These are phyloP conservation scores for Lactarius vividus DNA, from an alignment of 768 basidiomycete genomes.

Conservation along the genomic window DNA sequence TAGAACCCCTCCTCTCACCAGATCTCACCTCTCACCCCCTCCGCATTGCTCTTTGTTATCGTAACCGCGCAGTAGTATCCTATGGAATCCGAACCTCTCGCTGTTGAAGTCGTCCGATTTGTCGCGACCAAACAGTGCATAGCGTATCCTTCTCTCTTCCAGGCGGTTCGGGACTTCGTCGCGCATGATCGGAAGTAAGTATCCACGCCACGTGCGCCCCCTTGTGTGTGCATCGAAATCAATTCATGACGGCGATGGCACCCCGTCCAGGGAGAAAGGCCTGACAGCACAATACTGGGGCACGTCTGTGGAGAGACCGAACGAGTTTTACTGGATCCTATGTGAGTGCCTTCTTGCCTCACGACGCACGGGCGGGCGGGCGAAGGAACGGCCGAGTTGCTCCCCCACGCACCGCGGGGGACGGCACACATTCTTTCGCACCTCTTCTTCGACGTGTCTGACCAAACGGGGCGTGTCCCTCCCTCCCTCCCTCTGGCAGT, in stretches of 20 bases:
- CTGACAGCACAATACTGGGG: slow-evolving; percentile 21
- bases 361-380: too few relatives aligned
- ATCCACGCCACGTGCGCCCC: too few relatives aligned
- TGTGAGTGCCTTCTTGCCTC: slow-evolving; percentile 1
- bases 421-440: too few relatives aligned
- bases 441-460: too few relatives aligned
- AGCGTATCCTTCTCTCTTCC: slow-evolving; percentile 5
- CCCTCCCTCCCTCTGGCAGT: background rate
- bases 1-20: too few relatives aligned
- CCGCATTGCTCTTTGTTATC: background rate
- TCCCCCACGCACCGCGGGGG: too few relatives aligned
- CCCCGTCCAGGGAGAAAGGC: slow-evolving; percentile 10
- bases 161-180: background rate
- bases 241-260: background rate
- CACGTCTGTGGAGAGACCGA: background rate
- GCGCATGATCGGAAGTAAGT: slow-evolving; percentile 1
- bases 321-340: slow-evolving; percentile 10
- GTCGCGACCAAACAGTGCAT: background rate
- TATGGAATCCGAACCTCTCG: background rate
- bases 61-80: background rate
- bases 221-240: background rate
- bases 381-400: too few relatives aligned
- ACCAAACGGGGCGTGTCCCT: too few relatives aligned
- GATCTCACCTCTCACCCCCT: too few relatives aligned
- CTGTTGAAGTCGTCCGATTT: slow-evolving; percentile 8